Base-by-base conservation (phyloP, 371 early-diverging fungal genomes). In the Syncephalastrum contaminatum region DNA sequence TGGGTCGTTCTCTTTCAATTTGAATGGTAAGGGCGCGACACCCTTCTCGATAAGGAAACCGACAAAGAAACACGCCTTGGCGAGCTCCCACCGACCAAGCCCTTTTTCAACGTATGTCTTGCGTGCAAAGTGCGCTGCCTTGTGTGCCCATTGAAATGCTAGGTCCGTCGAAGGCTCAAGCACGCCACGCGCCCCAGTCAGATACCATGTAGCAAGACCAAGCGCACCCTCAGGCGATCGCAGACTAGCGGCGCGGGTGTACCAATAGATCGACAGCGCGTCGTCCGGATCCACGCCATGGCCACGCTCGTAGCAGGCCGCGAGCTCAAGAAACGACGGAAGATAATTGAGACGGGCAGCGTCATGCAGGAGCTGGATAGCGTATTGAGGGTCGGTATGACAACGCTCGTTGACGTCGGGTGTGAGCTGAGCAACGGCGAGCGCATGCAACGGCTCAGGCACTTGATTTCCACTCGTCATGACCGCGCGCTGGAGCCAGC, bases 241-340 rank as follows among this genome's bases (percentile, higher is more conserved):
- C 57, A 87, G 84, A 49, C 91, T 83, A 3, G 94, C 94, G 0
- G 96, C 92, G 10, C 85, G 83, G 27, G 93, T 88, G 73, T 97
- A 98, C 96, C 97, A 99, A 7, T 89, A 89, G 56, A 98, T 91
- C 2, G 94, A 93, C 30, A 87, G 70, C 3, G 87, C 72, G 1
- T 97, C 88, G 60, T 97, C 94, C 6, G 89, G 77, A 0, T 89
- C 82, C 4, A 83, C 85, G 41, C 94, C 73, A 13, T 77, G 70
- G 3, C 99, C 99, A 62, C 91, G 90, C 73, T 98, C 97, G 71
- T 95, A 97, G 51, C 88, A 92, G 54, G 87, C 84, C 1, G 96
- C 99, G 13, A 99, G 80, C 46, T 91, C 89, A 63, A 88, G 88
- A 67, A 93, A 94, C 47, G 95, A 92, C 13, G 91, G 92, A 15